These are phyloP conservation scores for Hymenoscyphus fructigenus DNA, from an alignment of 2,329 filamentous ascomycete species.

Conservation along the genomic window DNA sequence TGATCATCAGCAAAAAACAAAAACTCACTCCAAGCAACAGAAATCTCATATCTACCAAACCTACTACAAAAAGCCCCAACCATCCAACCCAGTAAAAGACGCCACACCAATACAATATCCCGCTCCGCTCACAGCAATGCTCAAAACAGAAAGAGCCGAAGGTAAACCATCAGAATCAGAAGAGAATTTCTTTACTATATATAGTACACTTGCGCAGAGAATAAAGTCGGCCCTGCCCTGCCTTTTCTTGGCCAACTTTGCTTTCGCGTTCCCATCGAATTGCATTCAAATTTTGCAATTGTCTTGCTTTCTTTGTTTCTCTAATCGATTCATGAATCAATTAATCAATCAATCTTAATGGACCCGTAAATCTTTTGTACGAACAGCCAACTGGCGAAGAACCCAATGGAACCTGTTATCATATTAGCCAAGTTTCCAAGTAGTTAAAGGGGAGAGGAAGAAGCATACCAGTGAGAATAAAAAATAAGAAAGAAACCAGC, in stretches of 20 bases:
- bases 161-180: background rate
- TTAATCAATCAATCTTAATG: constrained; percentile 99
- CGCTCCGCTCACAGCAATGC: background rate
- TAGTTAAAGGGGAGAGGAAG: background rate
- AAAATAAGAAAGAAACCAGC: constrained; percentile 86
- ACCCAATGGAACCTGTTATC: constrained; percentile 81
- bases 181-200: background rate
- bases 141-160: background rate
- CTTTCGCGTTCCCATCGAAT: background rate
- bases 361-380: constrained; percentile 91
- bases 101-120: background rate
- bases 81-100: background rate
- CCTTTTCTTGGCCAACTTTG: background rate
- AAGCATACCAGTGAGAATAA: constrained; percentile 84
- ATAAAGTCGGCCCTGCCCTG: constrained; percentile 1
- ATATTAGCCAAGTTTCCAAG: constrained; percentile 21
- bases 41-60: background rate
- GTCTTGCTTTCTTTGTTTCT: background rate
- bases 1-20: background rate
- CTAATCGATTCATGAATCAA: constrained; percentile 42
- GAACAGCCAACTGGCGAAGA: constrained; percentile 93
- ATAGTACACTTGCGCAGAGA: background rate
- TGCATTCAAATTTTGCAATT: background rate
- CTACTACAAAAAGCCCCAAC: background rate
- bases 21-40: background rate